phyloP scores from a whole-genome alignment of 2,329 filamentous ascomycete genomes.

The Fragosphaeria purpurea region DNA sequence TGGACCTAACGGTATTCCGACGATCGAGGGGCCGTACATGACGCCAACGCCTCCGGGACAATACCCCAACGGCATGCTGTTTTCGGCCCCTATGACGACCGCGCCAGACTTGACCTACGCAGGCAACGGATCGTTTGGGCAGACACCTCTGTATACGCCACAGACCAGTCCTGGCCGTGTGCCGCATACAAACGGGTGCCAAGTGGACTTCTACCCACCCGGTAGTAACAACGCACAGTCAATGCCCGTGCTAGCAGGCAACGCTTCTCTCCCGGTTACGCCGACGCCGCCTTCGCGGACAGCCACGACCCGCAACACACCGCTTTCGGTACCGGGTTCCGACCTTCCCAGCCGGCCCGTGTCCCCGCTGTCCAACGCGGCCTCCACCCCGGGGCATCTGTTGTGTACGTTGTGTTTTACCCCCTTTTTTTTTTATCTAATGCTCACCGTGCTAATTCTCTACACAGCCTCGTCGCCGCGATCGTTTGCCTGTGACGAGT shows the following conservation, averaged over 20 bases:
- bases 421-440: conserved; percentile 12
- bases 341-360: conserved; percentile 21
- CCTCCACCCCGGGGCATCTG: conserved; percentile 13
- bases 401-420: conserved; percentile 14
- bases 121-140: conserved; percentile 1
- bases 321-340: conserved; percentile 23
- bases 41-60: conserved; percentile 1
- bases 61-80: not conserved
- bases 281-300: conserved; percentile 13
- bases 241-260: conserved; percentile 16
- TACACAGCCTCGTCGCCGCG: conserved; percentile 16
- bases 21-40: conserved; percentile 2
- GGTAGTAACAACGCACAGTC: not conserved
- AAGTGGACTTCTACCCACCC: too few relatives aligned
- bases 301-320: conserved; percentile 35
- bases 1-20: conserved; percentile 2
- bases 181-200: not conserved
- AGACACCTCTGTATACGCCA: conserved; percentile 2
- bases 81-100: not conserved
- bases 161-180: conserved; percentile 8
- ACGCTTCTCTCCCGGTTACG: conserved; percentile 21
- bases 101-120: not conserved
- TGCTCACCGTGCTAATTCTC: conserved; percentile 6
- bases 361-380: conserved; percentile 26
- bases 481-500: conserved; percentile 30